phyloP scores from a whole-genome alignment of 768 basidiomycete species.

The Boletus coccyginus region DNA sequence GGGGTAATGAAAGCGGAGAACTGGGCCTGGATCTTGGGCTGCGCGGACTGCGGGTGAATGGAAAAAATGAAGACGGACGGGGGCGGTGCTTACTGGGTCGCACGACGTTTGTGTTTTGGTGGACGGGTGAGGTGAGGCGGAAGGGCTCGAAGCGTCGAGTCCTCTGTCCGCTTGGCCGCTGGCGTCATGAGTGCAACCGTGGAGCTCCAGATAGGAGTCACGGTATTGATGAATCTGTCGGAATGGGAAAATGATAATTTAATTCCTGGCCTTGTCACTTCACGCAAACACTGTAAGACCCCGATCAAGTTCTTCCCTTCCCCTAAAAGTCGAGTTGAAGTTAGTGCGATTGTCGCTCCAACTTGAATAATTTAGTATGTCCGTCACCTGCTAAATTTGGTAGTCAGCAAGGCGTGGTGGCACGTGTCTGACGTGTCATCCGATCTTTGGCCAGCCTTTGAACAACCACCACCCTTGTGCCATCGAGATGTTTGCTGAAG shows the following conservation, averaged over 20 bases:
- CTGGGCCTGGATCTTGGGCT: constrained; percentile 1
- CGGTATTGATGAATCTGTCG: not conserved
- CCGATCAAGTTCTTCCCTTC: too few species aligned
- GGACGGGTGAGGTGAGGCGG: constrained; percentile 14
- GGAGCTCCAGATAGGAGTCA: not conserved
- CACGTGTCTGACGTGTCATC: constrained; percentile 10
- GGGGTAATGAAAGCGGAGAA: constrained; percentile 18
- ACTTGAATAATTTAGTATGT: not conserved
- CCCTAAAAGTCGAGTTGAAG: too few species aligned
- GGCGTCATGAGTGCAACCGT: not conserved
- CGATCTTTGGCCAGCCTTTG: too few species aligned
- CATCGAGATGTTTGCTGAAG: constrained; percentile 65
- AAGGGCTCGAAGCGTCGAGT: constrained; percentile 9
- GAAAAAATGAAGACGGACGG: too few species aligned
- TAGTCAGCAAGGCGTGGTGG: not conserved
- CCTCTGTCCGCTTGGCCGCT: not conserved
- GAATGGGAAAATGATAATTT: not conserved
- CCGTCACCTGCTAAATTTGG: constrained; percentile 6
- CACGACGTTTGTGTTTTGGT: constrained; percentile 1
- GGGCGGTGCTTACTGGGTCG: not conserved
- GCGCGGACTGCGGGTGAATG: not conserved
- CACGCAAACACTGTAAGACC: too few species aligned
- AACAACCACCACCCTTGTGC: not conserved
- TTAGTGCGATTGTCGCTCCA: not conserved
- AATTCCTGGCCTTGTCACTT: too few species aligned